phyloP scores from a whole-genome alignment of 2,329 filamentous ascomycete genomes.

The Neodidymelliopsis sp. region DNA sequence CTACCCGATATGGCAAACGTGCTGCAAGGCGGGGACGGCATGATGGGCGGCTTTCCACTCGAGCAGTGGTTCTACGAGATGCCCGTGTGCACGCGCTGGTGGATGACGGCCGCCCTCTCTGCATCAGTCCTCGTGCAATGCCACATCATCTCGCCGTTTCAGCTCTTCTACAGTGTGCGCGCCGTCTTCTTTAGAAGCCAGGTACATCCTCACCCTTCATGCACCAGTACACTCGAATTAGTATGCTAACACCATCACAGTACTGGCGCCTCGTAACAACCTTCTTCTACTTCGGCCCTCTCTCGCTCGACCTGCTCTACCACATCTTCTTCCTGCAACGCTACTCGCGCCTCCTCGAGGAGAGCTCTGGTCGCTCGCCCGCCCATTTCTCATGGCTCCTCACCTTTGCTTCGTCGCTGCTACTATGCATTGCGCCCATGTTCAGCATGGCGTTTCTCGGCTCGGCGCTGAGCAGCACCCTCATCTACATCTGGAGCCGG shows the following conservation, averaged over 20 bases:
- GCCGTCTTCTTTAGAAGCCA: slow-evolving; percentile 92
- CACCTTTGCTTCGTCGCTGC: slow-evolving; percentile 79
- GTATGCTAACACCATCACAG: slow-evolving; percentile 55
- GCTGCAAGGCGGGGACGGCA: slow-evolving; percentile 51
- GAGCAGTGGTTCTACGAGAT: slow-evolving; percentile 99
- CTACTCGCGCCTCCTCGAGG: slow-evolving; percentile 93
- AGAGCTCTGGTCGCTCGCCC: slow-evolving; percentile 88
- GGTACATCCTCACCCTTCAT: slow-evolving; percentile 60
- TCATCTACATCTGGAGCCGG: slow-evolving; percentile 98
- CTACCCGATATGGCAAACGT: slow-evolving; percentile 56
- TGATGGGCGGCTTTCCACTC: slow-evolving; percentile 72
- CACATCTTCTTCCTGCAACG: slow-evolving; percentile 98
- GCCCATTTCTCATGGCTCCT: slow-evolving; percentile 96
- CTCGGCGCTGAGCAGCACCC: slow-evolving; percentile 87
- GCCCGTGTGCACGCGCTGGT: slow-evolving; percentile 94
- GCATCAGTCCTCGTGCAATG: slow-evolving; percentile 92
- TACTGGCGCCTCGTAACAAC: slow-evolving; percentile 97
- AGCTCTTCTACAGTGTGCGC: slow-evolving; percentile 95
- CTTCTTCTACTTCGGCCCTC: slow-evolving; percentile 95
- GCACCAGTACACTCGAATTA: slow-evolving; percentile 11
- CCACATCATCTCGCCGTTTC: slow-evolving; percentile 88
- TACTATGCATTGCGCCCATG: slow-evolving; percentile 83
- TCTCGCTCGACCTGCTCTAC: slow-evolving; percentile 93
- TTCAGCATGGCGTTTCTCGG: slow-evolving; percentile 93
- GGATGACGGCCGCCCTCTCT: slow-evolving; percentile 90